Evolutionary conservation across 306 rosid species (phyloP), one percentile per base, ranked within the genome.

Genomic region (Prunus davidiana): DNA sequence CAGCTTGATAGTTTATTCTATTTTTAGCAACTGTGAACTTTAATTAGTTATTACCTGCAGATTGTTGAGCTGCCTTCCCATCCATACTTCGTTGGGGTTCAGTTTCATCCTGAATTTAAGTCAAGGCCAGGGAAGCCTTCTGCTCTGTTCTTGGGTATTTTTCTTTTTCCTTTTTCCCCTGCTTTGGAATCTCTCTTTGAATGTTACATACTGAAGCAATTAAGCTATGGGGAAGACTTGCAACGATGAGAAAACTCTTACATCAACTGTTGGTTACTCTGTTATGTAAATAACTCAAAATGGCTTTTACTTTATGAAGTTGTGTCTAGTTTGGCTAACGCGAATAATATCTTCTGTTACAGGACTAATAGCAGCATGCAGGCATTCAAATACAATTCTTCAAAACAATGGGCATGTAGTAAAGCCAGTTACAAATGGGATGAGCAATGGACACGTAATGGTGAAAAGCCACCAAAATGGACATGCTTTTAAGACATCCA

Each of bases 41-140:
- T 69, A 79, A 57, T 61, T 74, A 51, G 49, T 63, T 78, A 27
- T 57, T 79, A 75, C n/a, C 54, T 70, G 84, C 89, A 92, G 97
- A 88, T 92, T 79, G 77, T 92, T 56, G 97, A 92, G 87, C 86
- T 92, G 82, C 86, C 92, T 71, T 12, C 86, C 79, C 97, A 92
- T 90, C 96, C 96, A 8, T 92, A 84, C 83, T 92, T 81, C 64
- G 78, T 92, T 76, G 97, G 96, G 19, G 97, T 86, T 72, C 97
- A 92, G 84, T 92, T 92, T 83, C 97, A 92, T 84, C 97, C 97
- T 0, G 97, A 92, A 80, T 92, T 86, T 80, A 92, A 87, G 78
- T 92, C 97, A 55, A 85, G 97, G 86, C 97, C 97, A 4, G 97
- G 97, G 58, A 90, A 87, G 78, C 93, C 97, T 61, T 88, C 97